phyloP scores from a whole-genome alignment of 2,329 filamentous ascomycete genomes.

The Neoascochyta sp. region DNA sequence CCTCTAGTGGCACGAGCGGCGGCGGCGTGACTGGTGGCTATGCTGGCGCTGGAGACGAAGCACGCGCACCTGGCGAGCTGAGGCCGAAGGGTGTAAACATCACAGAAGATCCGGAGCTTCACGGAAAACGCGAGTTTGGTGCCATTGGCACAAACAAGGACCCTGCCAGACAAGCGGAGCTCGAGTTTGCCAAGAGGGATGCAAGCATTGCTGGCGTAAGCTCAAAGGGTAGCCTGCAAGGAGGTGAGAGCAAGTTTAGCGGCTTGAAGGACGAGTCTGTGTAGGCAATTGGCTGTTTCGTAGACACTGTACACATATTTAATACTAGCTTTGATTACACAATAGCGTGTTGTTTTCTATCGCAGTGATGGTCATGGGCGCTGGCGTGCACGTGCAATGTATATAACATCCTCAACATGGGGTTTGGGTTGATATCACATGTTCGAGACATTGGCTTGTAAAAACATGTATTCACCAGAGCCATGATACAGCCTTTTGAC shows the following conservation, averaged over 20 bases:
- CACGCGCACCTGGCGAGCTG: constrained; percentile 23
- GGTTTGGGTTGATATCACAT: no score
- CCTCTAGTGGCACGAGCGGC: constrained; percentile 15
- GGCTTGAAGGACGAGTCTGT: constrained; percentile 9
- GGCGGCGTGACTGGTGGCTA: constrained; percentile 31
- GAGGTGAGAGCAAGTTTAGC: constrained; percentile 23
- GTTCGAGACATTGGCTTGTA: no score
- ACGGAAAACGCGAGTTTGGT: constrained; percentile 19
- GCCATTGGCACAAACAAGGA: constrained; percentile 56
- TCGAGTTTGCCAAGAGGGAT: constrained; percentile 33
- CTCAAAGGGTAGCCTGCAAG: constrained; percentile 12
- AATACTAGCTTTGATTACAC: no score
- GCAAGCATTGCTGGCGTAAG: constrained; percentile 31
- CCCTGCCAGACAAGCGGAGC: constrained; percentile 50
- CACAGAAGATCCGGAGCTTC: constrained; percentile 40
- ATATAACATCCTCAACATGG: no score
- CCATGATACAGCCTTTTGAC: no score
- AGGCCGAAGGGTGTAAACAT: constrained; percentile 54
- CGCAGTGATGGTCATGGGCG: no score
- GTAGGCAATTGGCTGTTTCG: constrained; percentile 1
- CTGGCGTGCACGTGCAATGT: no score
- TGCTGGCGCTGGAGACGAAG: constrained; percentile 29
- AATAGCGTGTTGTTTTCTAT: no score
- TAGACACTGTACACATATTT: no score
- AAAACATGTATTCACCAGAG: no score